Evolutionary conservation across 331 rosid genomes (phyloP), one percentile per base, ranked within the genome.

Genomic region (Malus hybrid): DNA sequence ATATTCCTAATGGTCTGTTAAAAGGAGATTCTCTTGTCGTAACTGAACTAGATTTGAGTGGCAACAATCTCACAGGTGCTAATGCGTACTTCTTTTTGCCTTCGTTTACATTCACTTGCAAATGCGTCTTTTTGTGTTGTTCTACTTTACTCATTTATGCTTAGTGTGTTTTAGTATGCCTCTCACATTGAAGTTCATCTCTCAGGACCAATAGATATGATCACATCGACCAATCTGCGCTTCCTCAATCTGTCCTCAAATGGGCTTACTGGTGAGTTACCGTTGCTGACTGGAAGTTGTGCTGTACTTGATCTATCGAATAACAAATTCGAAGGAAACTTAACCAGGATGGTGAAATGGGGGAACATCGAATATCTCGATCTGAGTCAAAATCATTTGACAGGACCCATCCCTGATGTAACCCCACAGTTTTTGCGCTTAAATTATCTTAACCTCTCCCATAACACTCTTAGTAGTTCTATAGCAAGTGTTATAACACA

Each of bases 21-120:
- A 92, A 88, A 84, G 98, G 99, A 68, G 99, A 95, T 80, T 78
- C 99, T 79, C 81, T 88, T 79, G 97, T 92, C 64, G 79, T 92
- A 70, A 84, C 73, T 33, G 97, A 95, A 75, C 83, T 95, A 46
- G 99, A 95, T 88, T 87, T 95, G 96, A 95, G 99, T 71, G 96
- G 83, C 88, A 95, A 95, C 85, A 90, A 95, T 75, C 97, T 95
- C 74, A 83, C 99, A 85, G 99, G 99, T 95, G 84, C 46, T 60
- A 75, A 24, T 15, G 42, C n/a, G 6, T 65, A 9, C 33, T 63
- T 78, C 70, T 33, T 16, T 79, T 61, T 61, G 9, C 75, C 53
- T 42, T 73, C 66, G 50, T 75, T 34, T 62, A 61, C 44, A 39
- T 70, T 74, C 29, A 20, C 55, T 72, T 44, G 2, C 18, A 56